Evolutionary conservation across 306 rosid genomes (phyloP).

Genomic region (Trifolium repens): DNA sequence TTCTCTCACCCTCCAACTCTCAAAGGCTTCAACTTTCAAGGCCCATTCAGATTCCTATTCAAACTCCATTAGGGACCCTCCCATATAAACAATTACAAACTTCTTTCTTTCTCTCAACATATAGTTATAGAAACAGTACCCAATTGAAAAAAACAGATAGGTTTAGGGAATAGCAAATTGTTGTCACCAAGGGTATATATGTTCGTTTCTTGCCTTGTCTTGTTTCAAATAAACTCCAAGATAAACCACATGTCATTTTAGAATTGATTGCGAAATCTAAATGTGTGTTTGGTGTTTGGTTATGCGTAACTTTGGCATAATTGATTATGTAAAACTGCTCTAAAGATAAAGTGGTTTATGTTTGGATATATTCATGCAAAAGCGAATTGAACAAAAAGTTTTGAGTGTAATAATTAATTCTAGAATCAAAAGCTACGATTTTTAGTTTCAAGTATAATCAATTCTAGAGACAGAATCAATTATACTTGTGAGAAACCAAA

Average conservation of each 20-base stretch:
- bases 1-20: slow-evolving; percentile 74
- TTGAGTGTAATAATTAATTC: no score
- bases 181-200: slow-evolving; percentile 68
- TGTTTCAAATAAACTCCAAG: slow-evolving; percentile 31
- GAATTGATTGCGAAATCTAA: slow-evolving; percentile 31
- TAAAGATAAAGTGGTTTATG: no score
- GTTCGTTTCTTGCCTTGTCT: slow-evolving; percentile 65
- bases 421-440: no score
- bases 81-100: neutral
- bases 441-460: no score
- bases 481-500: no score
- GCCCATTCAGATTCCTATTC: slow-evolving; percentile 67
- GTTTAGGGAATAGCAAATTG: slow-evolving; percentile 74
- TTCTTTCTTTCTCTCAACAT: slow-evolving; percentile 41
- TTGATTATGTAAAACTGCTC: no score
- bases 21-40: slow-evolving; percentile 86
- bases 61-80: slow-evolving; percentile 40
- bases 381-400: no score
- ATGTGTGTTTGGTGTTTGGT: no score
- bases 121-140: neutral
- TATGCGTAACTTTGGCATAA: no score
- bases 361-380: no score
- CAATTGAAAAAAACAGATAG: slow-evolving; percentile 40
- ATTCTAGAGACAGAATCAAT: no score
- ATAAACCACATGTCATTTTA: slow-evolving; percentile 18